Conservation (phyloP, 805 yeast genomes). For the Starmera amethionina region DNA sequence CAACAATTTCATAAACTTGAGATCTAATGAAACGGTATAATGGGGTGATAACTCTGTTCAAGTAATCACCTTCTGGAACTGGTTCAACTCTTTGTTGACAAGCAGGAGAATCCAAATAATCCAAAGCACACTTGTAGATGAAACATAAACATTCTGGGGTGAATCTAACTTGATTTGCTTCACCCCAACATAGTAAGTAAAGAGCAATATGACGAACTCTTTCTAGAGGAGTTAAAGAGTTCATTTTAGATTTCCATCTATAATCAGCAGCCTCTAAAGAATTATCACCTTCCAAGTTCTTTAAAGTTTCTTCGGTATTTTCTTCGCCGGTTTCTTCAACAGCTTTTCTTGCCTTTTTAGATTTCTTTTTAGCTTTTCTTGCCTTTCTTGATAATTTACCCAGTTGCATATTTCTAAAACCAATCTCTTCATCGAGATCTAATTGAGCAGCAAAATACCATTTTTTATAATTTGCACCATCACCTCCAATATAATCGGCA, state of each 20-base stretch:
- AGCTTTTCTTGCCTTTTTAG: slow-evolving; percentile 65
- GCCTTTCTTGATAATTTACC: slow-evolving; percentile 74
- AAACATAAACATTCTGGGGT: slow-evolving; percentile 85
- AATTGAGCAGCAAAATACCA: slow-evolving; percentile 88
- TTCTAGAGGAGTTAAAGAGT: slow-evolving; percentile 60
- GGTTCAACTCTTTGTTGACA: slow-evolving; percentile 84
- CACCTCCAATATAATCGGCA: slow-evolving; percentile 86
- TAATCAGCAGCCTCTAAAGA: slow-evolving; percentile 74
- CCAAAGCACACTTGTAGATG: slow-evolving; percentile 90
- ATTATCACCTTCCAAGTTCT: slow-evolving; percentile 72
- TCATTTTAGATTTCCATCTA: slow-evolving; percentile 81
- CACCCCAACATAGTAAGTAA: slow-evolving; percentile 79
- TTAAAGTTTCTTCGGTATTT: slow-evolving; percentile 46
- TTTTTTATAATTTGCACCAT: slow-evolving; percentile 72
- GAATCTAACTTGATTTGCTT: slow-evolving; percentile 90
- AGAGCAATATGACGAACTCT: slow-evolving; percentile 72
- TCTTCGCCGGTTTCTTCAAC: slow-evolving; percentile 57
- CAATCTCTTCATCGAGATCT: slow-evolving; percentile 77
- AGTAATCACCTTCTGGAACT: slow-evolving; percentile 79
- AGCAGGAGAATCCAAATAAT: slow-evolving; percentile 79
- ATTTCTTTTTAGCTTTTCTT: slow-evolving; percentile 71
- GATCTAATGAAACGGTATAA: slow-evolving; percentile 69
- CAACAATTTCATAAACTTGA: slow-evolving; percentile 73
- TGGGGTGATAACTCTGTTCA: slow-evolving; percentile 90
- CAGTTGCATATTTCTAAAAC: slow-evolving; percentile 71